Percentiles rank a stretch among this genome's conserved stretches.
phyloP scores from a whole-genome alignment of 306 rosid genomes.

The Adenanthera pavonina region DNA sequence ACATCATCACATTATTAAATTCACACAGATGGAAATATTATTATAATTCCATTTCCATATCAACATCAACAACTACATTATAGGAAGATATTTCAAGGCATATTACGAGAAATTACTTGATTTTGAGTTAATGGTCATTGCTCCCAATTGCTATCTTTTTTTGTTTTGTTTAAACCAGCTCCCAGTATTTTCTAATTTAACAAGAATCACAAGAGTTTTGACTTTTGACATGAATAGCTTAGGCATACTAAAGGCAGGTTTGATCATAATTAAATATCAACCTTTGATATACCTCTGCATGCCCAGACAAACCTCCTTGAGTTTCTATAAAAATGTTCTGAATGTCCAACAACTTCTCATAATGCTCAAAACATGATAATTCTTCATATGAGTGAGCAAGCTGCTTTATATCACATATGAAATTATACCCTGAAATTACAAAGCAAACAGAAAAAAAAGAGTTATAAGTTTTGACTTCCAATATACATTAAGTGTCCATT shows the following conservation, averaged over 20 bases:
- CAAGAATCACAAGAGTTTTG: conserved; percentile 23
- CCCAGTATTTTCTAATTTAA: conserved; percentile 81
- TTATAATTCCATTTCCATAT: neutral
- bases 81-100: neutral
- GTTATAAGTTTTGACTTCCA: conserved; percentile 34
- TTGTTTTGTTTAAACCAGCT: conserved; percentile 88
- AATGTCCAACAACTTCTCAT: conserved; percentile 82
- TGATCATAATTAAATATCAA: neutral
- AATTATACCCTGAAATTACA: conserved; percentile 81
- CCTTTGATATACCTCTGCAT: conserved; percentile 64
- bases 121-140: conserved; percentile 80
- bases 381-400: conserved; percentile 80
- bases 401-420: conserved; percentile 85
- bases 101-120: conserved; percentile 60
- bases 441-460: conserved; percentile 36
- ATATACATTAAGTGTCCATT: conserved; percentile 1
- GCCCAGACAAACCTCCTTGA: conserved; percentile 88
- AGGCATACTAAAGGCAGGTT: conserved; percentile 24
- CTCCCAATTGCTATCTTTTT: conserved; percentile 96
- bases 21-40: neutral
- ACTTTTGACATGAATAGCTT: conserved; percentile 34
- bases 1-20: neutral
- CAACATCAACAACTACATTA: neutral
- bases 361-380: conserved; percentile 80
- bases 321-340: conserved; percentile 78